Evolutionary conservation across 805 yeast species (phyloP).

Genomic region (Kazachstania taianensis): DNA sequence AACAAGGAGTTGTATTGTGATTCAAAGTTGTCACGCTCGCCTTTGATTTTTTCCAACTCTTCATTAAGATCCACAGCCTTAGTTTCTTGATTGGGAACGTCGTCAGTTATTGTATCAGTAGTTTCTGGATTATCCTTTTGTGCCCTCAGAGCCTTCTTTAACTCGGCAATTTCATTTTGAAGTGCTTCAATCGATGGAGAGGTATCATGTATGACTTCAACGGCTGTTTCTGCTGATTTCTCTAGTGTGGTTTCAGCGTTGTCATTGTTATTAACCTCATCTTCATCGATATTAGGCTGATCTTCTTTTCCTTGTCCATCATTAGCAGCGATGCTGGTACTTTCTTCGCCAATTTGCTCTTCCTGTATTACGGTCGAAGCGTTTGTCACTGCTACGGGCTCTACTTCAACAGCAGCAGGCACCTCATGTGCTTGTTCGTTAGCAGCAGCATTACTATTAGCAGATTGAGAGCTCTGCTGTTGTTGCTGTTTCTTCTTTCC

Average conservation of each 20-base stretch:
- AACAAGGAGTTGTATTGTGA: conserved; percentile 52
- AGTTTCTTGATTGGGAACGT: not conserved
- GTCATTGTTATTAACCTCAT: not conserved
- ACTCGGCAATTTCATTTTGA: conserved; percentile 3
- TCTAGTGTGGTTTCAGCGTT: not conserved
- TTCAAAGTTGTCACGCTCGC: conserved; percentile 49
- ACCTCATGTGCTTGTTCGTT: not conserved
- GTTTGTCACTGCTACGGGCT: not conserved
- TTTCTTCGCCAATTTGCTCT: not conserved
- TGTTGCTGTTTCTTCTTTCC: not conserved
- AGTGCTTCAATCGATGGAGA: not conserved
- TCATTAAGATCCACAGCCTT: too few relatives aligned
- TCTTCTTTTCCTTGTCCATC: not conserved
- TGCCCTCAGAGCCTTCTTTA: not conserved
- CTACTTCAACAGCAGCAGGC: not conserved
- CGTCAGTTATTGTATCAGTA: not conserved
- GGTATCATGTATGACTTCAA: not conserved
- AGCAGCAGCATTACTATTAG: not conserved
- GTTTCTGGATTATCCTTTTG: not conserved
- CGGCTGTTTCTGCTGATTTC: not conserved
- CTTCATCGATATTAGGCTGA: not conserved
- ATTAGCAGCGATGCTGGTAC: not conserved
- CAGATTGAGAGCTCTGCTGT: too few relatives aligned
- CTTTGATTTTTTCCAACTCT: conserved; percentile 30
- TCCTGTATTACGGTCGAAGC: not conserved